A percentile compares a stretch with the other conserved stretches of the same genome.
These are phyloP conservation scores for Mitragyna speciosa DNA, from an alignment of 257 asterid species.

Conservation along the genomic window DNA sequence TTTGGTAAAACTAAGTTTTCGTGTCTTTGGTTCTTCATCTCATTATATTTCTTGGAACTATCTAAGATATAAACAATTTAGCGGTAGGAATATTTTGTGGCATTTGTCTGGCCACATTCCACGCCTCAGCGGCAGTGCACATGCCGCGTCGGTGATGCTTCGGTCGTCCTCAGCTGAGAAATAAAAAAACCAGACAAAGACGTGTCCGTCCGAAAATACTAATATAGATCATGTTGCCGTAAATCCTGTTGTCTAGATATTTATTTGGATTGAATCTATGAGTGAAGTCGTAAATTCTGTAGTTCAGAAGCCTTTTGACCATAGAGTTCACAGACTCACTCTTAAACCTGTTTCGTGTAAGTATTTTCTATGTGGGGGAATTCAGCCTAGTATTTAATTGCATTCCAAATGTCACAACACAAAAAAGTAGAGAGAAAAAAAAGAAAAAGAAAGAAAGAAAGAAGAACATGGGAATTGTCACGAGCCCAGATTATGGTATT, in stretches of 20 bases:
- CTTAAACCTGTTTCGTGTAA: no score
- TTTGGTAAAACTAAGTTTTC: background rate
- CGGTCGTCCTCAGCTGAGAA: background rate
- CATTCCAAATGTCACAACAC: background rate
- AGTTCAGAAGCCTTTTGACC: no score
- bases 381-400: background rate
- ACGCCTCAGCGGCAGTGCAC: constrained; percentile 13
- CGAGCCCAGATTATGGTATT: background rate
- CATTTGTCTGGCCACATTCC: background rate
- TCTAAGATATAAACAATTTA: background rate
- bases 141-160: constrained; percentile 17
- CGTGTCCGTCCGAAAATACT: no score
- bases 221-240: no score
- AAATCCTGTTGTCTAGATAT: no score
- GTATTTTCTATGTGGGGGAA: no score
- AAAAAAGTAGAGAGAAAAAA: background rate
- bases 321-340: no score
- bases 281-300: no score
- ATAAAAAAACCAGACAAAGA: background rate
- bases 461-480: background rate
- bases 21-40: background rate
- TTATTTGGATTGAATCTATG: no score
- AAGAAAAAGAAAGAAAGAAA: background rate
- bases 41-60: background rate
- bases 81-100: background rate